Percentiles rank a stretch among this genome's conserved stretches.
phyloP scores from a whole-genome alignment of 345 rosid species.

The Lepidium aucheri region DNA sequence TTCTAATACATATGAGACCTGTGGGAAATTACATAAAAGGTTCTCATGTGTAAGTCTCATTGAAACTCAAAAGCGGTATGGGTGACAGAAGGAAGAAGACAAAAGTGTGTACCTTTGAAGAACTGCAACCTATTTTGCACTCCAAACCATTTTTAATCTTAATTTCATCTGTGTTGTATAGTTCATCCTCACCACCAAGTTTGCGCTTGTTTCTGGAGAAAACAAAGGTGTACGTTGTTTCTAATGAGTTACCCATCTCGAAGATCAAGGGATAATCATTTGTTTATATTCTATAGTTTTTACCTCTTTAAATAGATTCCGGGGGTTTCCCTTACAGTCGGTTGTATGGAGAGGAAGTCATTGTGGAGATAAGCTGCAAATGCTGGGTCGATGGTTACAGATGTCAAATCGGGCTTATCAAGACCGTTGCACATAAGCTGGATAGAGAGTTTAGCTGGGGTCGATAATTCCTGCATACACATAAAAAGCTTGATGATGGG shows the following conservation, averaged over 20 bases:
- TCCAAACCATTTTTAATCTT: slow-evolving; percentile 63
- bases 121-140: slow-evolving; percentile 75
- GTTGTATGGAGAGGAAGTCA: slow-evolving; percentile 54
- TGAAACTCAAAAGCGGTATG: neutral
- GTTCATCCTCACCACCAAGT: slow-evolving; percentile 27
- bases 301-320: slow-evolving; percentile 73
- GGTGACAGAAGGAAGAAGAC: neutral
- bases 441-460: slow-evolving; percentile 49
- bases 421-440: slow-evolving; percentile 82
- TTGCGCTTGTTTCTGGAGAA: slow-evolving; percentile 54
- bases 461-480: slow-evolving; percentile 43
- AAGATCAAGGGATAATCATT: neutral
- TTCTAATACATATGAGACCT: slow-evolving; percentile 81
- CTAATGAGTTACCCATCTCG: neutral
- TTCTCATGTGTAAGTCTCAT: neutral
- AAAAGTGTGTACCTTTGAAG: slow-evolving; percentile 54
- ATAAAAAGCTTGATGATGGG: neutral
- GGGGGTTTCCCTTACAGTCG: slow-evolving; percentile 47
- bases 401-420: slow-evolving; percentile 77
- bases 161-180: slow-evolving; percentile 45
- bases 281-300: slow-evolving; percentile 4
- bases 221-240: neutral
- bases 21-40: neutral
- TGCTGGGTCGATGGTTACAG: slow-evolving; percentile 65
- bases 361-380: slow-evolving; percentile 66